Evolutionary conservation across 495 filamentous ascomycete species (phyloP).

Genomic region (Hyaloscypha variabilis): DNA sequence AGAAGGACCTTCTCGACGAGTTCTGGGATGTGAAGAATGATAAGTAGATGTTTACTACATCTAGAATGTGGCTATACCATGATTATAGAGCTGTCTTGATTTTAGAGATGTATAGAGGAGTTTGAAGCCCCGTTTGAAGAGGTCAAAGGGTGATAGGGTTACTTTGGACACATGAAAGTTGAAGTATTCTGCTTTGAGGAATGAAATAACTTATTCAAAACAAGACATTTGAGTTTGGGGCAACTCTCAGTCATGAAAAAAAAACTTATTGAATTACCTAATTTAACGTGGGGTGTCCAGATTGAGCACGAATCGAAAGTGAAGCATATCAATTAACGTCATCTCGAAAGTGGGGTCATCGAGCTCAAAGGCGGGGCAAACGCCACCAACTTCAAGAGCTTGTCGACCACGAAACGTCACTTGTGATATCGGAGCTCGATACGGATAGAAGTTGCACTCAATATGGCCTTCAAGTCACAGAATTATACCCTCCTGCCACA

Average conservation of each 20-base stretch:
- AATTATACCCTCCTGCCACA: slow-evolving; percentile 24
- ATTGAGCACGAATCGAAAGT: no score
- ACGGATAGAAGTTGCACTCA: neutral
- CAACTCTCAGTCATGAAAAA: no score
- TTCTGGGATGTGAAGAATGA: slow-evolving; percentile 30
- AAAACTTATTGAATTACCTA: no score
- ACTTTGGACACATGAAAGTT: neutral
- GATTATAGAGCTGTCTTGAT: neutral
- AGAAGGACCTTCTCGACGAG: slow-evolving; percentile 19
- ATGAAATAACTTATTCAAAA: neutral
- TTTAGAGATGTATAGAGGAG: neutral
- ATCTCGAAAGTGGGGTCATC: neutral
- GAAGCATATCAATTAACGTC: no score
- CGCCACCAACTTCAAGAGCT: neutral
- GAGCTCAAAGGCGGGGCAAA: neutral
- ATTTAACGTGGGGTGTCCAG: no score
- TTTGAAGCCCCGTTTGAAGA: neutral
- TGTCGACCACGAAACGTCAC: neutral
- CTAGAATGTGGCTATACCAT: neutral
- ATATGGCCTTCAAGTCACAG: slow-evolving; percentile 12
- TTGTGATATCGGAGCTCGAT: no score
- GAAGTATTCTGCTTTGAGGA: neutral
- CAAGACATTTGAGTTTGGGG: no score
- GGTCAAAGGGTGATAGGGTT: neutral
- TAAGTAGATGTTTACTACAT: neutral